Conservation (phyloP, 805 yeast species). For the Pichia rugopelliculosa region DNA sequence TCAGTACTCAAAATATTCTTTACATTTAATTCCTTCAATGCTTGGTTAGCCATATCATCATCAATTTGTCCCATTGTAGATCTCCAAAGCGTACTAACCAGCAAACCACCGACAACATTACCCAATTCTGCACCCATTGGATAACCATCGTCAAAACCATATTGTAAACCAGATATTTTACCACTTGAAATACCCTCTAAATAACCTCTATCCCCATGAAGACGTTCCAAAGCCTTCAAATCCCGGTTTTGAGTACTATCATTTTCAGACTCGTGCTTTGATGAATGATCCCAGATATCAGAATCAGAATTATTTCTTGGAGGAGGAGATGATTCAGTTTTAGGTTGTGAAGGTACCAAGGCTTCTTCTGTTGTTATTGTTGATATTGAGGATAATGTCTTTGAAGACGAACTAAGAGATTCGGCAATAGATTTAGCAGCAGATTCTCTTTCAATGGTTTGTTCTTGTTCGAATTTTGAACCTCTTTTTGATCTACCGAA, state of each 20-base stretch:
- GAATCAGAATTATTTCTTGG: no score
- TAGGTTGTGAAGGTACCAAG: no score
- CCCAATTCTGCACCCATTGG: constrained; percentile 72
- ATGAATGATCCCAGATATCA: constrained; percentile 4
- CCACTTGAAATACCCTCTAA: constrained; percentile 68
- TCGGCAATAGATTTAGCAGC: no score
- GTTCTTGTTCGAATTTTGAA: no score
- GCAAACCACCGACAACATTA: constrained; percentile 50
- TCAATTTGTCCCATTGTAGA: constrained; percentile 4
- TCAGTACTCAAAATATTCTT: constrained; percentile 46
- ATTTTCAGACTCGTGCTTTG: neutral
- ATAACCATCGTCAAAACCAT: constrained; percentile 76
- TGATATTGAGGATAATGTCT: no score
- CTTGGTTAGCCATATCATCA: constrained; percentile 23
- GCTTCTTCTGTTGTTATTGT: no score
- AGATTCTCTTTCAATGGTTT: no score
- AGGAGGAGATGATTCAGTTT: no score
- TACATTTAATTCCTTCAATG: constrained; percentile 49
- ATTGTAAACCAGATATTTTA: constrained; percentile 63
- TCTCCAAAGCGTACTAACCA: constrained; percentile 37
- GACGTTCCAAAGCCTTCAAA: constrained; percentile 34
- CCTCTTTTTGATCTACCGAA: no score
- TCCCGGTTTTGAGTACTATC: neutral
- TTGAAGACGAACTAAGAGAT: no score
- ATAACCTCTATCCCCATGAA: constrained; percentile 75